phyloP scores from a whole-genome alignment of 805 yeast genomes.

The Candida corydali region DNA sequence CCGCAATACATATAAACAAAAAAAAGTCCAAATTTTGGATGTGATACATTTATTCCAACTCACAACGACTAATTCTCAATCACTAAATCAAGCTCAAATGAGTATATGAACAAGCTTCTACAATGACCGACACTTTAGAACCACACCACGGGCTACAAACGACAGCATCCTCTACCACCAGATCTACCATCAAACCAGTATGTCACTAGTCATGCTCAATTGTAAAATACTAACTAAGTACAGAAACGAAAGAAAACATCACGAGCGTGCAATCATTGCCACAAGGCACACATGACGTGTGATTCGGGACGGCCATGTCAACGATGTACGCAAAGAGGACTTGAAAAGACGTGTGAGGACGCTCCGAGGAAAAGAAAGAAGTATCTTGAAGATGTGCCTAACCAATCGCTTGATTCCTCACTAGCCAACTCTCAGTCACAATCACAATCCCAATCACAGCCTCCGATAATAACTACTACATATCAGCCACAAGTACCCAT shows the following conservation, averaged over 20 bases:
- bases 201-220: neutral
- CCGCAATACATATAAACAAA: neutral
- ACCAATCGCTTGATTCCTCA: constrained; percentile 13
- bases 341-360: constrained; percentile 71
- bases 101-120: neutral
- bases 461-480: no score
- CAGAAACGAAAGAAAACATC: constrained; percentile 59
- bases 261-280: constrained; percentile 89
- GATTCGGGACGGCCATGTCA: constrained; percentile 80
- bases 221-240: constrained; percentile 3
- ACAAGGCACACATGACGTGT: constrained; percentile 88
- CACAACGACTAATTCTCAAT: neutral
- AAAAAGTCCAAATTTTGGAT: neutral
- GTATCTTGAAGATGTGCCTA: constrained; percentile 63
- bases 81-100: neutral
- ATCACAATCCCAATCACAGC: neutral
- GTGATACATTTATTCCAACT: neutral
- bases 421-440: neutral
- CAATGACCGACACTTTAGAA: neutral
- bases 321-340: constrained; percentile 68
- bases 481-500: neutral
- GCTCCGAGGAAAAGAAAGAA: constrained; percentile 87
- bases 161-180: no score
- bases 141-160: neutral
- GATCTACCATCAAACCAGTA: constrained; percentile 5